These are phyloP conservation scores for Paramecium sonneborni DNA, from an alignment of 73 alveolate genomes.

Conservation along the genomic window DNA sequence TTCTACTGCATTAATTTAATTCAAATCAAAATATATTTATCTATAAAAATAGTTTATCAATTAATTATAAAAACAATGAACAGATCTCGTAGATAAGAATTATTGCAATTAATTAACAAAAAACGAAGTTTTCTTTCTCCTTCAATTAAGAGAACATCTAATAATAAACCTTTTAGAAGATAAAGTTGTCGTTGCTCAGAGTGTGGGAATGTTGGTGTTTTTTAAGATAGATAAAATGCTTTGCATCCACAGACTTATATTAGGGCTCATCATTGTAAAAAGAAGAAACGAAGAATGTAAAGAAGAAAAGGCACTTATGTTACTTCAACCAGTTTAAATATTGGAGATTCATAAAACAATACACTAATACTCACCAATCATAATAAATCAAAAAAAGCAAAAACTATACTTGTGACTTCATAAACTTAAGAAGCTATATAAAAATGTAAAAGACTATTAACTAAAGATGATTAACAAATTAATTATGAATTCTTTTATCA, in stretches of 20 bases:
- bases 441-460: not conserved
- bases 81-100: conserved; percentile 29
- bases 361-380: not conserved
- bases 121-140: conserved; percentile 15
- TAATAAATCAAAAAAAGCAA: not conserved
- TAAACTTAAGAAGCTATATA: not conserved
- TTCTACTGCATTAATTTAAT: too few species aligned
- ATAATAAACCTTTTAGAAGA: not conserved
- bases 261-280: conserved; percentile 25
- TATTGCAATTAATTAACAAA: not conserved
- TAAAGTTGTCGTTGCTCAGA: conserved; percentile 4
- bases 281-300: conserved; percentile 26
- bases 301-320: not conserved
- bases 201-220: not conserved
- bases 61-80: not conserved
- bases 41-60: not conserved
- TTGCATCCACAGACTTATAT: not conserved
- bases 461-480: conserved; percentile 20
- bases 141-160: not conserved
- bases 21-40: too few species aligned
- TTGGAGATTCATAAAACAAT: not conserved
- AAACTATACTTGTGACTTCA: not conserved
- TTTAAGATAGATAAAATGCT: conserved; percentile 22
- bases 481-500: not conserved
- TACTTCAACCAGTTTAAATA: not conserved